These are phyloP conservation scores for Zasmidium citrigriseum DNA, from an alignment of 2,329 filamentous ascomycete genomes.

Conservation along the genomic window DNA sequence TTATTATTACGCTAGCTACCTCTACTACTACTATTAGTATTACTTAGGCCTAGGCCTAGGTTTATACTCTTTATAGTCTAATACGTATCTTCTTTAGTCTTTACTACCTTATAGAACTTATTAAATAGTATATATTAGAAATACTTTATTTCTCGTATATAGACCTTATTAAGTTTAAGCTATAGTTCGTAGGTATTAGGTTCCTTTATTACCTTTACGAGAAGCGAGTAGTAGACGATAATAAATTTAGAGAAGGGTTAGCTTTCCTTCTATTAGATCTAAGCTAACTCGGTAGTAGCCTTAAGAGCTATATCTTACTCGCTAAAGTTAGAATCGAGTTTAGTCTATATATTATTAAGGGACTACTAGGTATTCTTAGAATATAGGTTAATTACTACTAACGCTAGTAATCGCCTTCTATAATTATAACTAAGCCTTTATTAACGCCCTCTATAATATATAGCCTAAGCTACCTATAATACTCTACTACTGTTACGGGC, in stretches of 20 bases:
- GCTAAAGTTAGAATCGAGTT: too few species aligned
- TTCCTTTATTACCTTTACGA: background rate
- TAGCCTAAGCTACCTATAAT: too few species aligned
- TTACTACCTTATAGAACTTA: background rate
- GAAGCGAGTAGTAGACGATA: background rate
- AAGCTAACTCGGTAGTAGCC: too few species aligned
- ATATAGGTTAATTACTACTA: too few species aligned
- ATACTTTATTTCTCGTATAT: background rate
- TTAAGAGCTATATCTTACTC: too few species aligned
- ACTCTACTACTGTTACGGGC: too few species aligned
- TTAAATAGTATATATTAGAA: background rate
- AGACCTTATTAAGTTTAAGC: background rate
- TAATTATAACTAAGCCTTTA: too few species aligned
- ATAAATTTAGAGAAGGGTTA: background rate
- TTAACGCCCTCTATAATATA: too few species aligned
- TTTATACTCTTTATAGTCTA: background rate
- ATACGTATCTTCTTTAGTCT: background rate
- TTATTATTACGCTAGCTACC: background rate
- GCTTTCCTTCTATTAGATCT: background rate
- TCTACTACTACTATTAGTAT: background rate
- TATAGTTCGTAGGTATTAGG: background rate
- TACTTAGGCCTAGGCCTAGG: background rate
- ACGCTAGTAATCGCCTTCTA: too few species aligned
- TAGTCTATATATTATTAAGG: too few species aligned
- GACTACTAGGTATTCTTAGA: too few species aligned